A percentile compares a stretch with the other conserved stretches of the same genome.
These are phyloP conservation scores for Irpex sp. DNA, from an alignment of 1,284 basidiomycete genomes.

Conservation along the genomic window DNA sequence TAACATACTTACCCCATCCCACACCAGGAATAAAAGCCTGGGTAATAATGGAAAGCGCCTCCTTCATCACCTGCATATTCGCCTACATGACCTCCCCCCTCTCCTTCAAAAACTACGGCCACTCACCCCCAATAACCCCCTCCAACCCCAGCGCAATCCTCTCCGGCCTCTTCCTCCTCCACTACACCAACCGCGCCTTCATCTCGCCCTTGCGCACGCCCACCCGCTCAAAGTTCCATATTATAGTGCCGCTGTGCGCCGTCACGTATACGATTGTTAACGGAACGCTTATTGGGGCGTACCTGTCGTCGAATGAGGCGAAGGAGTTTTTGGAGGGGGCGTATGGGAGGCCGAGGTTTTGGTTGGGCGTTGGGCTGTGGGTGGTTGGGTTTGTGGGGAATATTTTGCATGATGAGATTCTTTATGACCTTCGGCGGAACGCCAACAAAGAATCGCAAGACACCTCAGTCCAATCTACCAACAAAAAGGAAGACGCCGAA, in stretches of 20 bases:
- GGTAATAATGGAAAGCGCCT: slow-evolving; percentile 85
- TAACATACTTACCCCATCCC: not conserved
- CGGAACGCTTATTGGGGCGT: slow-evolving; percentile 68
- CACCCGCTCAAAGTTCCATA: slow-evolving; percentile 73
- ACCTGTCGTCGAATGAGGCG: slow-evolving; percentile 55
- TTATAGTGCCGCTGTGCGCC: slow-evolving; percentile 58
- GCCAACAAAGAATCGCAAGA: not conserved
- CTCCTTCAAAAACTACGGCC: slow-evolving; percentile 20
- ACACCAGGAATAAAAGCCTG: slow-evolving; percentile 55
- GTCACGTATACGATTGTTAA: slow-evolving; percentile 72
- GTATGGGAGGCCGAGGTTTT: slow-evolving; percentile 46
- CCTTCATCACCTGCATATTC: slow-evolving; percentile 59
- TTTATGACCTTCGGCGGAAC: slow-evolving; percentile 65
- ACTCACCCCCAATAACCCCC: slow-evolving; percentile 26
- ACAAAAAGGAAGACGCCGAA: not conserved
- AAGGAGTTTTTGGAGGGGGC: slow-evolving; percentile 36
- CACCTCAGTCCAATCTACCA: no score
- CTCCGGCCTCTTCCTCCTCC: slow-evolving; percentile 59
- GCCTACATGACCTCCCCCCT: slow-evolving; percentile 48
- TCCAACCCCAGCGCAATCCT: slow-evolving; percentile 51
- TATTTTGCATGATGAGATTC: slow-evolving; percentile 84
- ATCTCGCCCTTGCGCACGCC: slow-evolving; percentile 83
- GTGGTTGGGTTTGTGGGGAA: slow-evolving; percentile 73
- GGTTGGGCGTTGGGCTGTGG: slow-evolving; percentile 65
- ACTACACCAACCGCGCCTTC: slow-evolving; percentile 84